Base-by-base conservation (phyloP, 129 eudicot genomes). In the Ambrosia artemisiifolia region DNA sequence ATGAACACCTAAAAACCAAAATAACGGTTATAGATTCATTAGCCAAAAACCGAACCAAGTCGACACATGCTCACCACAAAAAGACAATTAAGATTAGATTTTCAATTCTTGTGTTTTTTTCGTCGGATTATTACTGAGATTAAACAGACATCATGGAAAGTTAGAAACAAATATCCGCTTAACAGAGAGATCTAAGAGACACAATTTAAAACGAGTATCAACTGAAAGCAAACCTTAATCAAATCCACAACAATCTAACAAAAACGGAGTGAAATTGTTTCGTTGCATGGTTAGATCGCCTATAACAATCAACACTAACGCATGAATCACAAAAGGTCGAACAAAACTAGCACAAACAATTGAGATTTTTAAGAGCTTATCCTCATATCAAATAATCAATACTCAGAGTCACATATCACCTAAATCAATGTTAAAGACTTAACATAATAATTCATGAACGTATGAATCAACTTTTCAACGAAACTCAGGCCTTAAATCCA, bases 261-360 rank as follows among this genome's bases (percentile, higher is more conserved):
- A 40, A 40, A 40, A 40, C 9, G 1, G 44, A 40, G 44, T 40
- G 44, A 40, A 40, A 40, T 1, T 40, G 44, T 40, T 40, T 40
- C 43, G 11, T 40, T 40, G 44, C 9, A 10, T 1, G 9, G 1
- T 38, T 38, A 38, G 43, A 40, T 70, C 19, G 38, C 35, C 20
- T 19, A 53, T 9, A 70, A 53, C 19, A 17, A 36, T 60, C 4
- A 36, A 53, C 51, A n/a, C 16, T 19, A 35, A 16, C 64, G 20
- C 20, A 53, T 70, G 7, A 65, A 65, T 40, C 70, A 65, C 35
- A 65, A 65, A 65, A 14, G 16, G 16, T 16, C 3, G 51, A 46
- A 18, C 43, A 64, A 11, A 69, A 69, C n/a, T 38, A n/a, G 9
- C 49, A 69, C 10, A 69, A 69, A 69, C 42, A 63, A 53, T 69